Evolutionary conservation across 2,329 filamentous ascomycete genomes (phyloP).

Genomic region (Claviceps quebecensis): DNA sequence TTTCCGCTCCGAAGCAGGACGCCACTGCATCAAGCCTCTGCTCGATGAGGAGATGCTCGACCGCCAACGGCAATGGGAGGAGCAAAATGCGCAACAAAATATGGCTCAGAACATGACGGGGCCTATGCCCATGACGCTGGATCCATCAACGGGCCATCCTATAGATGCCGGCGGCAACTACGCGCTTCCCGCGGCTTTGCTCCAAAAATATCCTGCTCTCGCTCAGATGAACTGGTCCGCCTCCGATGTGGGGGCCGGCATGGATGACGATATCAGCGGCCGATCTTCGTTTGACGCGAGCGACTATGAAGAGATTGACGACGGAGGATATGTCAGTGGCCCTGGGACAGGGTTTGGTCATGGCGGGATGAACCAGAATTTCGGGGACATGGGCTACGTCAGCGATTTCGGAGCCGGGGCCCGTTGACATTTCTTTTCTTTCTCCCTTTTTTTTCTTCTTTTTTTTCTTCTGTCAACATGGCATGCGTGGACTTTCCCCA

Average conservation of each 20-base stretch:
- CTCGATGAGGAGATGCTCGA: constrained; percentile 87
- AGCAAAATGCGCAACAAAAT: constrained; percentile 54
- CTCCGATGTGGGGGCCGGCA: constrained; percentile 50
- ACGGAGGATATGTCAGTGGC: constrained; percentile 52
- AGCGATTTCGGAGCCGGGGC: constrained; percentile 39
- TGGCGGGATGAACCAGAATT: constrained; percentile 41
- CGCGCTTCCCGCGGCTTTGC: constrained; percentile 68
- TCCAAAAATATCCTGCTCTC: constrained; percentile 88
- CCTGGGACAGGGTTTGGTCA: constrained; percentile 46
- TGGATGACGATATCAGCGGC: constrained; percentile 64
- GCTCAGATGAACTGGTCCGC: constrained; percentile 73
- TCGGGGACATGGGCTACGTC: constrained; percentile 35
- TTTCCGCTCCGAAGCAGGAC: constrained; percentile 88
- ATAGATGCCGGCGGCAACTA: constrained; percentile 46
- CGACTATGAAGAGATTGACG: constrained; percentile 62
- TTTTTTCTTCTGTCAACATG: neutral
- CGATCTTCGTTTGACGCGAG: constrained; percentile 72
- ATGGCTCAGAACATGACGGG: constrained; percentile 45
- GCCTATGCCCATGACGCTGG: constrained; percentile 43
- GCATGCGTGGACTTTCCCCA: neutral
- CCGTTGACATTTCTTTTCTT: constrained; percentile 13
- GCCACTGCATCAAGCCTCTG: constrained; percentile 93
- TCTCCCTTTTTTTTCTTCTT: neutral
- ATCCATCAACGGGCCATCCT: constrained; percentile 43
- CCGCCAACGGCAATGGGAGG: constrained; percentile 59